These are phyloP conservation scores for Phytophthora ramorum DNA, from an alignment of 352 stramenopile species.

Conservation along the genomic window DNA sequence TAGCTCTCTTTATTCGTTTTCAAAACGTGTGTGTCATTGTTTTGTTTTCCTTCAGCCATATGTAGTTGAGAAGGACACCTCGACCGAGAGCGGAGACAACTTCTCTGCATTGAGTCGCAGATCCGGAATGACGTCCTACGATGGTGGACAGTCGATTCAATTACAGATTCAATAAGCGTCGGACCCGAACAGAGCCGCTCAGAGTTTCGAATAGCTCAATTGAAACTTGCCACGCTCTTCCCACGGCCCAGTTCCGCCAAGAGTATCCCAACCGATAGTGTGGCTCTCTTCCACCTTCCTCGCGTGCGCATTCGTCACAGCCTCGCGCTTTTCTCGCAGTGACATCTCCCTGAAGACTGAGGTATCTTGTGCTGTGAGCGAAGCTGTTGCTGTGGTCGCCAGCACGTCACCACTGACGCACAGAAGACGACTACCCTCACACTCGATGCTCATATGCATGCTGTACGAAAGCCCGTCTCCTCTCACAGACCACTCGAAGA, in stretches of 20 bases:
- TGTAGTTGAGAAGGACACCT: no score
- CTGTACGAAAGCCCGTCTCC: constrained; percentile 37
- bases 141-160: no score
- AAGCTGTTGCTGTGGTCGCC: constrained; percentile 28
- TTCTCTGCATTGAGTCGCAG: no score
- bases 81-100: no score
- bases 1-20: no score
- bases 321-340: constrained; percentile 45
- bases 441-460: constrained; percentile 50
- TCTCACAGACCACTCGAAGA: constrained; percentile 43
- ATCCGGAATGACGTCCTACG: no score
- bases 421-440: constrained; percentile 42
- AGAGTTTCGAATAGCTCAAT: constrained; percentile 31
- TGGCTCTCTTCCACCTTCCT: constrained; percentile 22
- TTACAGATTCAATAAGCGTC: no score
- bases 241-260: constrained; percentile 13
- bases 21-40: no score
- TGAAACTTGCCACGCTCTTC: constrained; percentile 37
- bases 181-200: no score
- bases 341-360: constrained; percentile 47
- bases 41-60: no score
- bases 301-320: constrained; percentile 15
- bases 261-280: not conserved
- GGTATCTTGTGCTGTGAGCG: constrained; percentile 36
- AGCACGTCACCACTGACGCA: constrained; percentile 55